phyloP scores from a whole-genome alignment of 441 rosid species.

The Syzygium malaccense region DNA sequence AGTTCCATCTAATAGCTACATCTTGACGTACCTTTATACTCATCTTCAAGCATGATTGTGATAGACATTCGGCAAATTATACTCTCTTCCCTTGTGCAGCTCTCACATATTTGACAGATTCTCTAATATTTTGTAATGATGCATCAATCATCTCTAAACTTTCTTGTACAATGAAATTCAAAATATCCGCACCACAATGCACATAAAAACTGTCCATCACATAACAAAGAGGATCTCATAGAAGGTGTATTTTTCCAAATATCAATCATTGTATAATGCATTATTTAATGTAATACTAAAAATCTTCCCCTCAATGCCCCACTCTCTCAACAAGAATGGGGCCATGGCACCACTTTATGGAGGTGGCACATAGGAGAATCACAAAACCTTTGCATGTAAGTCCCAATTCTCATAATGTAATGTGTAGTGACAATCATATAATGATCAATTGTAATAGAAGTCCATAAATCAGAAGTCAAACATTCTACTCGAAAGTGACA shows the following conservation, averaged over 20 bases:
- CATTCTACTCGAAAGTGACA: neutral
- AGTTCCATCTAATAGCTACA: neutral
- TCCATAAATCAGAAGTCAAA: rapidly evolving
- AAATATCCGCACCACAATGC: neutral
- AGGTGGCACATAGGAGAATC: neutral
- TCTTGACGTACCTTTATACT: neutral
- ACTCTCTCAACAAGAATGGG: neutral
- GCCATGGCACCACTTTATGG: neutral
- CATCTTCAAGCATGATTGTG: neutral
- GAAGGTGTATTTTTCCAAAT: neutral
- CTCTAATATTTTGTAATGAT: neutral
- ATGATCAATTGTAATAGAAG: neutral
- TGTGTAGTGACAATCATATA: neutral
- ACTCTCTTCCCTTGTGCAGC: neutral
- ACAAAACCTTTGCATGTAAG: neutral
- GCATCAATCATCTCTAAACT: neutral
- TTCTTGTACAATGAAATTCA: neutral
- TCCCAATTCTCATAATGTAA: neutral
- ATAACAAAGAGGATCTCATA: neutral
- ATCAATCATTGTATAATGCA: neutral
- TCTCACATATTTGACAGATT: neutral
- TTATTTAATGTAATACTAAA: neutral
- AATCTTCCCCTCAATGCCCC: neutral
- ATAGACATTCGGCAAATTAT: neutral
- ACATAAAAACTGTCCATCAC: neutral